Conservation (phyloP, 352 stramenopile genomes). For the Globisporangium mamillatum region DNA sequence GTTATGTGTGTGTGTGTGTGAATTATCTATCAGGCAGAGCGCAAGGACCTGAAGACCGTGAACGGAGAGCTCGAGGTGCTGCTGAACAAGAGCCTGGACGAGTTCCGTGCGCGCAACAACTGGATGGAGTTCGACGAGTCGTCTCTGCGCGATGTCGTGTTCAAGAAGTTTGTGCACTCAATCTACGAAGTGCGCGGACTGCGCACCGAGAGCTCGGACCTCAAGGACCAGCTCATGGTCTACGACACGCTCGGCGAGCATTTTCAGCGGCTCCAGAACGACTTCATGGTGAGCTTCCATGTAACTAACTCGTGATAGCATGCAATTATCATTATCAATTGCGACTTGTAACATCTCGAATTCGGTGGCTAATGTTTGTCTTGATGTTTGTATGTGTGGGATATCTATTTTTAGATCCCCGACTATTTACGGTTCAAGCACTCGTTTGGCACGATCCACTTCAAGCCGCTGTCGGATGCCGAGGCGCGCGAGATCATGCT, state of each 20-base stretch:
- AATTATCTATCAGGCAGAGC: constrained; percentile 33
- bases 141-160: constrained; percentile 39
- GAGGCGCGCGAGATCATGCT: constrained; percentile 67
- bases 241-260: constrained; percentile 72
- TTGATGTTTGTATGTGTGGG: neutral
- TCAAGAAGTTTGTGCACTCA: constrained; percentile 70
- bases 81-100: constrained; percentile 32
- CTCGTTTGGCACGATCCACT: constrained; percentile 64
- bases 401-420: constrained; percentile 25
- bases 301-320: neutral
- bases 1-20: neutral
- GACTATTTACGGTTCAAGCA: constrained; percentile 28
- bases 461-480: constrained; percentile 40
- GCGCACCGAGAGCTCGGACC: constrained; percentile 36
- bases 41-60: constrained; percentile 50
- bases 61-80: constrained; percentile 57
- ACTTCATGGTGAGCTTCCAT: constrained; percentile 35
- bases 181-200: constrained; percentile 70
- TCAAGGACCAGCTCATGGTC: constrained; percentile 51
- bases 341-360: neutral
- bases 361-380: neutral
- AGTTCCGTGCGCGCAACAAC: constrained; percentile 38
- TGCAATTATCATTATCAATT: neutral
- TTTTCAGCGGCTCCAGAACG: constrained; percentile 57
- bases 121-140: constrained; percentile 57